Evolutionary conservation across 495 filamentous ascomycete genomes (phyloP).

Genomic region (Clohesyomyces aquaticus): DNA sequence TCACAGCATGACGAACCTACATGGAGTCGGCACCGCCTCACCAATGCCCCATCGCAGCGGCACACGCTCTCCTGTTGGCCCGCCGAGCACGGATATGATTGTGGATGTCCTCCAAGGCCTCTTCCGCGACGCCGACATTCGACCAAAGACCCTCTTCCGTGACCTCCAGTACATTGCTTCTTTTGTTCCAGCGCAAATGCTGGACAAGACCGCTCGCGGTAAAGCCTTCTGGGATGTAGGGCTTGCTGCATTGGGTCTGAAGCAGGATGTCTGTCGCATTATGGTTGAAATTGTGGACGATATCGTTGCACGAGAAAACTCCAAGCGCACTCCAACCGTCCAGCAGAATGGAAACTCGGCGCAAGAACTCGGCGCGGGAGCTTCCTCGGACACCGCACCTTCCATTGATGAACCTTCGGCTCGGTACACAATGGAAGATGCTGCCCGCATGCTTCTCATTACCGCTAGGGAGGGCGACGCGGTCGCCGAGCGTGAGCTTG

Average conservation of each 20-base stretch:
- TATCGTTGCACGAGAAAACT: slow-evolving; percentile 64
- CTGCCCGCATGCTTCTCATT: slow-evolving; percentile 90
- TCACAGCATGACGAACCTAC: slow-evolving; percentile 49
- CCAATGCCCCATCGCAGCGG: slow-evolving; percentile 30
- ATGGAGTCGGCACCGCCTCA: slow-evolving; percentile 42
- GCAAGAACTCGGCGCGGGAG: not conserved
- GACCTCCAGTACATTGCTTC: slow-evolving; percentile 95
- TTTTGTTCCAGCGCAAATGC: slow-evolving; percentile 77
- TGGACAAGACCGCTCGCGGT: slow-evolving; percentile 84
- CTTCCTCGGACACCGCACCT: not conserved
- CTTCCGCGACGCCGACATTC: slow-evolving; percentile 73
- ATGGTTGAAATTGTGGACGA: slow-evolving; percentile 90
- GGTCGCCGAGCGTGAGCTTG: slow-evolving; percentile 91
- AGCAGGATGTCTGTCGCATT: slow-evolving; percentile 83
- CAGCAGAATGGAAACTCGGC: slow-evolving; percentile 21
- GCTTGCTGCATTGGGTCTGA: slow-evolving; percentile 82
- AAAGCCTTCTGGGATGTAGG: slow-evolving; percentile 96
- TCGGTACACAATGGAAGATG: slow-evolving; percentile 74
- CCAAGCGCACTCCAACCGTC: slow-evolving; percentile 55
- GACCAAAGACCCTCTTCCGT: slow-evolving; percentile 89
- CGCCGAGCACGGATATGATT: slow-evolving; percentile 68
- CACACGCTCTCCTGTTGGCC: slow-evolving; percentile 36
- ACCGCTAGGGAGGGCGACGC: slow-evolving; percentile 92
- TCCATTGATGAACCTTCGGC: slow-evolving; percentile 48
- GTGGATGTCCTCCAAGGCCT: slow-evolving; percentile 77